A percentile compares a stretch with the other conserved stretches of the same genome.
Evolutionary conservation across 805 yeast genomes (phyloP).

Genomic region (Candida ficus): DNA sequence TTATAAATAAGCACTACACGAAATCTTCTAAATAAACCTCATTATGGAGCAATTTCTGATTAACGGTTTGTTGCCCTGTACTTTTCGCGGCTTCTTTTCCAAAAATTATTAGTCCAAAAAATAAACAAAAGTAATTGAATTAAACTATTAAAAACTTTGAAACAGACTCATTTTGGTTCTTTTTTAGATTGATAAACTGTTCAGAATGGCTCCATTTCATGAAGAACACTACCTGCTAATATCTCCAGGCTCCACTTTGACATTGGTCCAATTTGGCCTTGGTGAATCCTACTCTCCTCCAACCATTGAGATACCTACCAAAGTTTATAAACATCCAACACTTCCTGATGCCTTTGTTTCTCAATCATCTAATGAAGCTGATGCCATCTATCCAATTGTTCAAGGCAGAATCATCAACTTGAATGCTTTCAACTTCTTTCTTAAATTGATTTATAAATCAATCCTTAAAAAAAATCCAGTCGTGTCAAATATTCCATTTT

Average conservation of each 20-base stretch:
- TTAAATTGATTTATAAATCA: conserved; percentile 43
- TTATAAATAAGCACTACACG: no score
- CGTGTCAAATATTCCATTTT: conserved; percentile 55
- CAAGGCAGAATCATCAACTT: conserved; percentile 62
- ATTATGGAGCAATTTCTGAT: not conserved
- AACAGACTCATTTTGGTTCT: not conserved
- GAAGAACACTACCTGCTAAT: conserved; percentile 40
- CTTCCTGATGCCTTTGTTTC: conserved; percentile 29
- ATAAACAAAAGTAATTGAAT: not conserved
- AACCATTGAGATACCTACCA: conserved; percentile 68
- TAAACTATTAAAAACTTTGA: not conserved
- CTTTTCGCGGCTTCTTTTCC: no score
- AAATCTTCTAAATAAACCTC: not conserved
- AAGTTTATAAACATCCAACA: conserved; percentile 49
- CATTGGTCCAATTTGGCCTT: conserved; percentile 77
- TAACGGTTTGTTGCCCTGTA: not conserved
- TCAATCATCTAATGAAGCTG: conserved; percentile 28
- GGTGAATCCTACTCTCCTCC: conserved; percentile 73
- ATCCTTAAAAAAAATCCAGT: conserved; percentile 29
- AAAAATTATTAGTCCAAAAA: no score
- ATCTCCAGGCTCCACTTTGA: conserved; percentile 72
- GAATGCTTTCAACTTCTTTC: conserved; percentile 62
- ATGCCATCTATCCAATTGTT: conserved; percentile 56
- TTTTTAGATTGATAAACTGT: not conserved
- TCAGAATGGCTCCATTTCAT: conserved; percentile 26